A percentile compares a stretch with the other conserved stretches of the same genome.
phyloP scores from a whole-genome alignment of 768 basidiomycete genomes.

The Suillus occidentalis region DNA sequence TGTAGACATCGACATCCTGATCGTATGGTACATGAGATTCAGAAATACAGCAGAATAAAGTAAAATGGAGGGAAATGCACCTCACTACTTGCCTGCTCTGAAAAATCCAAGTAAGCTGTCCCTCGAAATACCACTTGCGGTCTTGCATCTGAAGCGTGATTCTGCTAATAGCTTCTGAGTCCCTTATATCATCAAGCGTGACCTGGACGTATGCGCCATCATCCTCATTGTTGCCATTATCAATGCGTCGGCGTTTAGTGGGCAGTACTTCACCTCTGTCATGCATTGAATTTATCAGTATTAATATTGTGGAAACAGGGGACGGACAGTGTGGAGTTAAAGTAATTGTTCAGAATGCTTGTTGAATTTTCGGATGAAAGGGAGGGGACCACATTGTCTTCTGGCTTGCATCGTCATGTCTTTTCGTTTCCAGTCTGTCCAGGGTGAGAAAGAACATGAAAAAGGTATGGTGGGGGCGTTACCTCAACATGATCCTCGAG shows the following conservation, averaged over 20 bases:
- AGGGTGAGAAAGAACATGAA: constrained; percentile 7
- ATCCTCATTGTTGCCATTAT: constrained; percentile 37
- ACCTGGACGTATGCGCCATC: constrained; percentile 58
- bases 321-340: constrained; percentile 70
- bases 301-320: constrained; percentile 6
- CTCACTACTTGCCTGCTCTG: constrained; percentile 31
- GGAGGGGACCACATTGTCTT: constrained; percentile 80
- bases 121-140: too few species aligned
- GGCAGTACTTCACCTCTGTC: constrained; percentile 55
- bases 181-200: constrained; percentile 83
- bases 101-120: constrained; percentile 41
- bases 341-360: constrained; percentile 92
- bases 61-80: constrained; percentile 22
- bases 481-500: constrained; percentile 91
- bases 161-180: constrained; percentile 60
- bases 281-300: constrained; percentile 6
- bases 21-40: neutral
- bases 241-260: constrained; percentile 59
- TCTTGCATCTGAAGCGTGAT: constrained; percentile 88
- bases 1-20: constrained; percentile 47
- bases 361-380: constrained; percentile 95
- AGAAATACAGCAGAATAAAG: neutral
- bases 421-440: constrained; percentile 79
- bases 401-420: constrained; percentile 98
- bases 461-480: neutral